Evolutionary conservation across 192 early-diverging fungal genomes (phyloP), one percentile per base, ranked within the genome.

Genomic region (Coemansia sp.): DNA sequence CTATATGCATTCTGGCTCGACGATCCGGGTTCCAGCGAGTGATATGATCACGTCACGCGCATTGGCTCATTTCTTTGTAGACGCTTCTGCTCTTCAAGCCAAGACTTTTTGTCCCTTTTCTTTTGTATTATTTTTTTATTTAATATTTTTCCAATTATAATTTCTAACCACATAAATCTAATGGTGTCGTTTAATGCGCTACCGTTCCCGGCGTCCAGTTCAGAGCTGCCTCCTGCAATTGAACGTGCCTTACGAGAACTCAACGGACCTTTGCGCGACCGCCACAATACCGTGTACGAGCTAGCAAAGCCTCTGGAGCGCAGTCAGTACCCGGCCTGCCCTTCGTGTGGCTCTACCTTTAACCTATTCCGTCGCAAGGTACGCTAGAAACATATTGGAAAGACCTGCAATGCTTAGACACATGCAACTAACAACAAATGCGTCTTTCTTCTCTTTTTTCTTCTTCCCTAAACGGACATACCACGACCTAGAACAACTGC

Each of bases 331-430:
- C 40, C 77, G 31, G 82, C 82, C 18, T 85, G 82, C 29, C 82
- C 75, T 2, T 67, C 70, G 10, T 85, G 82, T 55, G 82, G 82
- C 12, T 67, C 66, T 57, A 69, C 73, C 22, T 85, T 85, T 38
- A 70, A 77, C 16, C 40, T 85, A 10, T 80, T 85, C 29, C 78
- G 82, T 6, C 77, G 78, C 60, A 85, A 80, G 59, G 74, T 75
- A 75, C 33, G 65, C 47, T 62, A 12, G 52, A 74, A 76, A 66
- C 34, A 67, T 24, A 10, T 20, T 22, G n/a, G n/a, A 22, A 22
- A 1, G n/a, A 8, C 36, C n/a, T 2, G 40, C 49, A 42, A 7
- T 16, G 2, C 3, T 31, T 29, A 29, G 24, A 47, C 66, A 24
- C 66, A 40, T 24, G 34, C 38, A 12, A 63, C 61, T 63, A 63